phyloP scores from a whole-genome alignment of 163 green algal species.

The Scenedesmus sp. region DNA sequence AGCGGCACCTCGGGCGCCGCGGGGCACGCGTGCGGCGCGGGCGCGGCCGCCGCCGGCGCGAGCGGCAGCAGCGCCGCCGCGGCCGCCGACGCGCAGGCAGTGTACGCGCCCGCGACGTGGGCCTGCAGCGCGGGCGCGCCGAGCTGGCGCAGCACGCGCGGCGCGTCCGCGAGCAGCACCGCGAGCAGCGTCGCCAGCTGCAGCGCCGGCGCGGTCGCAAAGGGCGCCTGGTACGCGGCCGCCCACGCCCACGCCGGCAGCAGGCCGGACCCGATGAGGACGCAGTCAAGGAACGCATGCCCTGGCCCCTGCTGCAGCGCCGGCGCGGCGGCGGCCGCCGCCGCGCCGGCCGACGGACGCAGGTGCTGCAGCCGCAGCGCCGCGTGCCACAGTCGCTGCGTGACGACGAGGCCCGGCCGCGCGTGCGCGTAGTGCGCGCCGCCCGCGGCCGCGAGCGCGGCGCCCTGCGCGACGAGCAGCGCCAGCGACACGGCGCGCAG shows the following conservation, averaged over 20 bases:
- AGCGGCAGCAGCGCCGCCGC: constrained; percentile 8
- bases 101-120: not conserved
- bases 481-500: constrained; percentile 19
- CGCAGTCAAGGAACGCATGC: not conserved
- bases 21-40: not conserved
- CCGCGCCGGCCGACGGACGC: not conserved
- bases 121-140: not conserved
- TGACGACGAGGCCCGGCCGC: not conserved
- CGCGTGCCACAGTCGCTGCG: not conserved
- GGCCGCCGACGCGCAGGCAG: no score
- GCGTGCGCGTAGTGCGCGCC: not conserved
- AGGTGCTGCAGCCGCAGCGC: constrained; percentile 6
- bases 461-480: not conserved
- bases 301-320: not conserved
- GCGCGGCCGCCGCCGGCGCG: not conserved
- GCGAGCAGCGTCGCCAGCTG: constrained; percentile 2
- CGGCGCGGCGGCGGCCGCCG: not conserved
- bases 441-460: not conserved
- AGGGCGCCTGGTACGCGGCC: not conserved
- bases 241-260: not conserved
- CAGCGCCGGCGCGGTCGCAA: constrained; percentile 6
- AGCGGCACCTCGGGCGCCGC: not conserved
- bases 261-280: not conserved
- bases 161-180: not conserved
- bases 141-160: not conserved